Conservation (phyloP, 2,329 filamentous ascomycete species). For the Fusarium sulawesiense region DNA sequence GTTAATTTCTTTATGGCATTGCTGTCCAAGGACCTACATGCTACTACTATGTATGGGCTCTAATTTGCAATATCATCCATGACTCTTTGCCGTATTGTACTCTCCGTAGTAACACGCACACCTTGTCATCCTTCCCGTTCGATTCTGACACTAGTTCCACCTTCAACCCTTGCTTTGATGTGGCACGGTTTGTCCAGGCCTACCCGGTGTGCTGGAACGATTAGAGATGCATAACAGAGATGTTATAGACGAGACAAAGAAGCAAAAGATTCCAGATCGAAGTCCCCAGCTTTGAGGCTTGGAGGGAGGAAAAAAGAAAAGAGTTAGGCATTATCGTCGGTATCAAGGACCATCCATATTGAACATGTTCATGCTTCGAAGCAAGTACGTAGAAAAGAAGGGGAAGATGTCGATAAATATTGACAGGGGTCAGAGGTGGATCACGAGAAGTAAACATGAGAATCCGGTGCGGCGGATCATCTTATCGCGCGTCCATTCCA, state of each 20-base stretch:
- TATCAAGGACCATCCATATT: constrained; percentile 2
- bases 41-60: background rate
- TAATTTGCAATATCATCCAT: constrained; percentile 11
- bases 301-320: constrained; percentile 1
- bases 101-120: constrained; percentile 30
- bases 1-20: background rate
- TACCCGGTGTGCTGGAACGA: constrained; percentile 31
- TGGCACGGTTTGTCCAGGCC: constrained; percentile 17
- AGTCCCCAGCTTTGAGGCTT: background rate
- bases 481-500: constrained; percentile 16
- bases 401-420: constrained; percentile 23
- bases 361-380: constrained; percentile 10
- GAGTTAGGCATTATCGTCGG: constrained; percentile 1
- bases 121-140: constrained; percentile 32
- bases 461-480: constrained; percentile 28
- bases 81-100: background rate
- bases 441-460: constrained; percentile 26
- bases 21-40: background rate
- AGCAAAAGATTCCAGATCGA: constrained; percentile 16
- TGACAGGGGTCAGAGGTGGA: constrained; percentile 30
- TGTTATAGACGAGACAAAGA: constrained; percentile 17
- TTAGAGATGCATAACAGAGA: constrained; percentile 15
- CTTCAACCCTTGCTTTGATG: constrained; percentile 27
- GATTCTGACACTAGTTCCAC: constrained; percentile 29
- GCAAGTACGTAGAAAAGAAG: constrained; percentile 14